Percentiles rank a stretch among this genome's conserved stretches.
Conservation (phyloP, 352 stramenopile genomes). For the Pseudoperonospora humuli region DNA sequence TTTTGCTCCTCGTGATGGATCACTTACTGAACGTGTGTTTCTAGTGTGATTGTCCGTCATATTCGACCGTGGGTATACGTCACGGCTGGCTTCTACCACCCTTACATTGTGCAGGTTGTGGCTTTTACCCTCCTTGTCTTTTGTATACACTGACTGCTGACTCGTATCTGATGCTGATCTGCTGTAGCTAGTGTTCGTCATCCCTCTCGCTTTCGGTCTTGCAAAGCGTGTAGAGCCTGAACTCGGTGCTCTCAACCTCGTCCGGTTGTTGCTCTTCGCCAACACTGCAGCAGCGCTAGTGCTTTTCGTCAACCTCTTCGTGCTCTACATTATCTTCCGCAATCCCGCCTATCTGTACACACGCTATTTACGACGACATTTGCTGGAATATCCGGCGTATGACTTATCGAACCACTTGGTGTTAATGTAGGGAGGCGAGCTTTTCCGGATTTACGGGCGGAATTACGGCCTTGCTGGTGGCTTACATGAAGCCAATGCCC, state of each 20-base stretch:
- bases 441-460: conserved; percentile 73
- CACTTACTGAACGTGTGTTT: not conserved
- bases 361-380: not conserved
- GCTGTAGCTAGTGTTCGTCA: conserved; percentile 51
- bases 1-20: not conserved
- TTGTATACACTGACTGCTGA: not conserved
- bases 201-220: conserved; percentile 58
- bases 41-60: conserved; percentile 73
- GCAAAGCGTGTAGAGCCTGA: conserved; percentile 73
- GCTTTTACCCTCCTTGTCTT: not conserved
- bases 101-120: conserved; percentile 57
- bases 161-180: not conserved
- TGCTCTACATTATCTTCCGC: conserved; percentile 77
- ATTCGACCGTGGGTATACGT: conserved; percentile 84
- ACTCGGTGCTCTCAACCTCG: conserved; percentile 50
- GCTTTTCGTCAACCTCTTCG: conserved; percentile 76
- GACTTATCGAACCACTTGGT: too few relatives aligned
- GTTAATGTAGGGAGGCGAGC: conserved; percentile 40
- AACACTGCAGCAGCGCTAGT: conserved; percentile 61
- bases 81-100: conserved; percentile 81
- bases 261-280: conserved; percentile 66
- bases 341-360: conserved; percentile 66
- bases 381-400: conserved; percentile 1
- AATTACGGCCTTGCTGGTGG: conserved; percentile 73
- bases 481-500: conserved; percentile 67